Conservation (phyloP, 2,329 filamentous ascomycete genomes). For the Cladosporium sp. region DNA sequence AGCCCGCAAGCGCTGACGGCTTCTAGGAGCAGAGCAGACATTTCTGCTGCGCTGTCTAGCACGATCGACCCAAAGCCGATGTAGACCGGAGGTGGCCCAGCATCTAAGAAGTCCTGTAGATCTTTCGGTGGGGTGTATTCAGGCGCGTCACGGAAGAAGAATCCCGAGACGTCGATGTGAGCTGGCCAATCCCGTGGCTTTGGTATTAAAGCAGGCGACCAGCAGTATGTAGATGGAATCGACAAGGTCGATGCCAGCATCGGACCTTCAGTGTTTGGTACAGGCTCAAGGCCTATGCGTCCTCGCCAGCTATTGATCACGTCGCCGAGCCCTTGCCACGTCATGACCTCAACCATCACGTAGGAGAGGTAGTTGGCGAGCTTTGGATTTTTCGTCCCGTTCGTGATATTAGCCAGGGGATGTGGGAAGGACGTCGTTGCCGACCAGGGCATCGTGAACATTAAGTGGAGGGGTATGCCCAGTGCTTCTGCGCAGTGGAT, state of each 20-base stretch:
- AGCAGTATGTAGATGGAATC: constrained; percentile 72
- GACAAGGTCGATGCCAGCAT: constrained; percentile 70
- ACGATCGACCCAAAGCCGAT: constrained; percentile 82
- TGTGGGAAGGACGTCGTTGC: constrained; percentile 76
- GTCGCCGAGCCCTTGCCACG: constrained; percentile 65
- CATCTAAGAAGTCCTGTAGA: constrained; percentile 63
- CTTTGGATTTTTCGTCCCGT: constrained; percentile 67
- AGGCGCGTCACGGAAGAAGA: constrained; percentile 66
- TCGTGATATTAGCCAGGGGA: constrained; percentile 73
- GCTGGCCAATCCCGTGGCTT: constrained; percentile 39
- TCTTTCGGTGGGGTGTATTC: constrained; percentile 65
- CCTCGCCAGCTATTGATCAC: constrained; percentile 73
- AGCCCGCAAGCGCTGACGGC: constrained; percentile 56
- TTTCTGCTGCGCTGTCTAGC: constrained; percentile 67
- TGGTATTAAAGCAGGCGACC: constrained; percentile 34
- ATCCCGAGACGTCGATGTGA: constrained; percentile 70
- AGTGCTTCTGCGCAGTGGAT: constrained; percentile 77
- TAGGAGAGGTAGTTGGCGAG: constrained; percentile 82
- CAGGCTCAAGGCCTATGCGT: constrained; percentile 69
- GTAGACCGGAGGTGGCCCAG: constrained; percentile 71
- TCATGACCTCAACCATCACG: constrained; percentile 75
- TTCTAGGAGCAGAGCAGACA: constrained; percentile 69
- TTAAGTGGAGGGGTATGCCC: constrained; percentile 68
- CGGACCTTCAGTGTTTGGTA: constrained; percentile 75
- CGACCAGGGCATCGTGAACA: constrained; percentile 66